A percentile compares a stretch with the other conserved stretches of the same genome.
phyloP scores from a whole-genome alignment of 2,329 filamentous ascomycete genomes.

The Byssoonygena ceratinophila region DNA sequence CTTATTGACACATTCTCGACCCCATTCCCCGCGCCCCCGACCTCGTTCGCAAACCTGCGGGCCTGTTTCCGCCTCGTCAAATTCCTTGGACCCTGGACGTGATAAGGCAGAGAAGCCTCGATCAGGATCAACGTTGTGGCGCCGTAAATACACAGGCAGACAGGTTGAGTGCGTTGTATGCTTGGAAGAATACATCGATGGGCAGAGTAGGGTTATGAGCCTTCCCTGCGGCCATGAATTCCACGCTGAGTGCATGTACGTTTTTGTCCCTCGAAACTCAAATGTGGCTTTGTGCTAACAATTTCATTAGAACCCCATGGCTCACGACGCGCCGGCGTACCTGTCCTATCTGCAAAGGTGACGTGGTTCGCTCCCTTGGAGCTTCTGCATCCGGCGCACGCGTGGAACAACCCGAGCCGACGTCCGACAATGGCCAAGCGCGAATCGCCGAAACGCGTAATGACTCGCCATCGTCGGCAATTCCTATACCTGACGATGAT shows the following conservation, averaged over 20 bases:
- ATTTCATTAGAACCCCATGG: constrained; percentile 71
- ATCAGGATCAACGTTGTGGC: constrained; percentile 32
- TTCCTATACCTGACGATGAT: constrained; percentile 36
- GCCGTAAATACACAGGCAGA: constrained; percentile 51
- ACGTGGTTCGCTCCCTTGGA: constrained; percentile 60
- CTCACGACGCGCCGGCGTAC: constrained; percentile 86
- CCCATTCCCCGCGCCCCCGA: constrained; percentile 25
- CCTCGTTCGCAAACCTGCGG: constrained; percentile 33
- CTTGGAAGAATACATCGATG: constrained; percentile 90
- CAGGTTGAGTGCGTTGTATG: constrained; percentile 91
- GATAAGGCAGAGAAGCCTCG: constrained; percentile 38
- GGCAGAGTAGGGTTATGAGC: constrained; percentile 91
- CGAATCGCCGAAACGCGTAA: constrained; percentile 38
- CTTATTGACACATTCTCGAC: constrained; percentile 45
- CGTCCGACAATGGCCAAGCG: constrained; percentile 37
- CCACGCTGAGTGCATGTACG: constrained; percentile 96
- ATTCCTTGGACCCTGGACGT: constrained; percentile 11
- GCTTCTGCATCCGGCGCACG: constrained; percentile 1
- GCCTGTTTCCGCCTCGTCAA: constrained; percentile 22
- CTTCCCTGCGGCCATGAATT: constrained; percentile 96
- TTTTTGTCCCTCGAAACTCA: constrained; percentile 24
- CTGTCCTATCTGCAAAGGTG: constrained; percentile 97
- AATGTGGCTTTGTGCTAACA: constrained; percentile 18
- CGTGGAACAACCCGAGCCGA: constrained; percentile 29
- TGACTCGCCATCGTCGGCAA: constrained; percentile 42